Evolutionary conservation across 257 asterid species (phyloP), one percentile per base, ranked within the genome.

Genomic region (Prunella vulgaris): DNA sequence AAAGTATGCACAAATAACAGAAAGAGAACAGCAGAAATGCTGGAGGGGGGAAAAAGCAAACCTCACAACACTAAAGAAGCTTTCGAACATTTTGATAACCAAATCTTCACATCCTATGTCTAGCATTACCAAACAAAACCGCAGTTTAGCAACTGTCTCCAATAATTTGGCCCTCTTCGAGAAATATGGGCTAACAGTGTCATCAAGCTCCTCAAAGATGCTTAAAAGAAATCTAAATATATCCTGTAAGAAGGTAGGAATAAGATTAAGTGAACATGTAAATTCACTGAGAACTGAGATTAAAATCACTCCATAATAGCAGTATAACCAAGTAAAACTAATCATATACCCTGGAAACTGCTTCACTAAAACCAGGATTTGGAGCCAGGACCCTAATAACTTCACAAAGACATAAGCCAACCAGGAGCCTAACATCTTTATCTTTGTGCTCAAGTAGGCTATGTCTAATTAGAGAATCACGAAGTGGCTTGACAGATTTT

Each of bases 21-120:
- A 65, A 22, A n/a, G 24, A 60, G 57, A 69, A 49, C 63, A 59
- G 51, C 51, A 60, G 30, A 64, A 48, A 48, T 25, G 22, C 27
- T 9, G 61, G 24, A 44, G 48, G 75, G n/a, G n/a, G n/a, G n/a
- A n/a, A 69, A 74, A 79, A 17, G 42, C 73, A 76, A 79, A 92
- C 98, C 98, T 86, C 74, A 79, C 83, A 70, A 87, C 86, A 53
- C 78, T 74, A 66, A 92, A 92, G 75, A 92, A 86, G 78, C 46
- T 71, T 74, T 78, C 82, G 82, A 92, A 86, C 95, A 92, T 77
- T 84, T 85, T 84, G 59, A 86, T 77, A 75, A 81, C 81, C 81
- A 92, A 80, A 81, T 86, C 96, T 60, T 89, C 85, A 58, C 95
- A 86, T 57, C 94, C 95, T 74, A 77, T 81, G 71, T 89, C 92